Percentiles rank a stretch among this genome's conserved stretches.
phyloP scores from a whole-genome alignment of 768 basidiomycete genomes.

The Daedaleopsis nitida region DNA sequence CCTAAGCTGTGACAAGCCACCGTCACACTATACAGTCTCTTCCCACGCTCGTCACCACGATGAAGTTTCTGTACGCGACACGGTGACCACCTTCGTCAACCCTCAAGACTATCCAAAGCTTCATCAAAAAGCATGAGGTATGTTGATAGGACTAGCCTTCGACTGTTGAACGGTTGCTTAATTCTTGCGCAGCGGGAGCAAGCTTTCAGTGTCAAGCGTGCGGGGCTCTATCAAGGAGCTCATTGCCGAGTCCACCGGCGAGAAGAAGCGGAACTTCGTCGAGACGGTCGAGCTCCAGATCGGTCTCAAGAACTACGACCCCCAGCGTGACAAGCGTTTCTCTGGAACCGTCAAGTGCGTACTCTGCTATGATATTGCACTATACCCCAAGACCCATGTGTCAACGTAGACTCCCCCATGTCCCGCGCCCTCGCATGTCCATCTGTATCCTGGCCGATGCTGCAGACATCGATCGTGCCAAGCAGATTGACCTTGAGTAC shows the following conservation, averaged over 20 bases:
- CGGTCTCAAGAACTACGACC: constrained; percentile 98
- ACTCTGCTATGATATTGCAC: background rate
- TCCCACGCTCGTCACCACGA: constrained; percentile 14
- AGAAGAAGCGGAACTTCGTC: constrained; percentile 91
- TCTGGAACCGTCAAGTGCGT: constrained; percentile 94
- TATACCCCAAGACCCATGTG: background rate
- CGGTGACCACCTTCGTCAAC: constrained; percentile 12
- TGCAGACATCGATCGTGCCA: constrained; percentile 96
- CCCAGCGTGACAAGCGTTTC: constrained; percentile 99
- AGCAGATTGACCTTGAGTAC: constrained; percentile 97
- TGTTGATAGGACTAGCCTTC: constrained; percentile 3
- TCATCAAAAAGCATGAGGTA: constrained; percentile 31
- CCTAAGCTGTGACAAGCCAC: background rate
- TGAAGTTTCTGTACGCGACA: background rate
- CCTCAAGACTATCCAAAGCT: constrained; percentile 18
- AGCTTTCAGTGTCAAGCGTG: constrained; percentile 99
- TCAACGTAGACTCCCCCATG: constrained; percentile 77
- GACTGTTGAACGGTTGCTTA: background rate
- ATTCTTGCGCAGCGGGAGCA: constrained; percentile 43
- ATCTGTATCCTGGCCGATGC: constrained; percentile 99
- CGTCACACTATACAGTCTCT: constrained; percentile 16
- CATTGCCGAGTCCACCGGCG: constrained; percentile 78
- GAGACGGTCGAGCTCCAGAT: constrained; percentile 97
- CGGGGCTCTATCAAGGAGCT: constrained; percentile 95
- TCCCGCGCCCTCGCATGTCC: constrained; percentile 98